A percentile compares a stretch with the other conserved stretches of the same genome.
phyloP scores from a whole-genome alignment of 148 eudicot genomes.

The Cornus florida region DNA sequence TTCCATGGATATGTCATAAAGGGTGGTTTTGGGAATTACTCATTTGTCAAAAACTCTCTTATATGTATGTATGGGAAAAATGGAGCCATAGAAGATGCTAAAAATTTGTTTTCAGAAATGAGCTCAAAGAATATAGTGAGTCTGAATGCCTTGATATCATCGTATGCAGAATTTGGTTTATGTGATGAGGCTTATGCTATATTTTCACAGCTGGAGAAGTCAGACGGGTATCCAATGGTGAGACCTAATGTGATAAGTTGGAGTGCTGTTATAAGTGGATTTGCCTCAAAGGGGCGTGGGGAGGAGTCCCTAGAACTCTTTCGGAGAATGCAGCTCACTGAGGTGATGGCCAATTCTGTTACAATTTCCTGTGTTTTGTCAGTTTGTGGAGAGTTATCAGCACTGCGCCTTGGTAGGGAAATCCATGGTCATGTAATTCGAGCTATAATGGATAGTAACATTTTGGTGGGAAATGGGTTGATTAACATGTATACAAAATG shows the following conservation, averaged over 20 bases:
- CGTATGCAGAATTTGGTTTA: slow-evolving; percentile 54
- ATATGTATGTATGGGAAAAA: slow-evolving; percentile 54
- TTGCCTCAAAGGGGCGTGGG: slow-evolving; percentile 38
- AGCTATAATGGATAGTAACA: slow-evolving; percentile 20
- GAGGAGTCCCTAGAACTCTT: slow-evolving; percentile 52
- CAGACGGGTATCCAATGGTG: slow-evolving; percentile 16
- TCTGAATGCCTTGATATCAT: slow-evolving; percentile 68
- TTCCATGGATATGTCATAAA: slow-evolving; percentile 44
- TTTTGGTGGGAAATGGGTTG: slow-evolving; percentile 50
- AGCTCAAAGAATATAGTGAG: slow-evolving; percentile 48
- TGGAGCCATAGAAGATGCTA: slow-evolving; percentile 40
- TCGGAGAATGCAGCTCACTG: slow-evolving; percentile 52
- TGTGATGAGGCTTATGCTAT: slow-evolving; percentile 54
- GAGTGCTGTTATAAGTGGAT: slow-evolving; percentile 53
- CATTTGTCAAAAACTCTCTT: slow-evolving; percentile 53
- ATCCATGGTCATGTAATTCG: slow-evolving; percentile 48
- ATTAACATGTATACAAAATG: slow-evolving; percentile 66
- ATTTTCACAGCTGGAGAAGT: slow-evolving; percentile 41
- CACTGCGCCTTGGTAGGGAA: slow-evolving; percentile 48
- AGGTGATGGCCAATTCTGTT: slow-evolving; percentile 41
- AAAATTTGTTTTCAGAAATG: slow-evolving; percentile 40
- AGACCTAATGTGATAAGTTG: slow-evolving; percentile 62
- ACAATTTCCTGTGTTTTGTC: slow-evolving; percentile 47
- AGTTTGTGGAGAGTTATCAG: slow-evolving; percentile 58
- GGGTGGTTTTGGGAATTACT: slow-evolving; percentile 48